Evolutionary conservation across 1,284 basidiomycete species (phyloP).

Genomic region (Leccinum solheimii): DNA sequence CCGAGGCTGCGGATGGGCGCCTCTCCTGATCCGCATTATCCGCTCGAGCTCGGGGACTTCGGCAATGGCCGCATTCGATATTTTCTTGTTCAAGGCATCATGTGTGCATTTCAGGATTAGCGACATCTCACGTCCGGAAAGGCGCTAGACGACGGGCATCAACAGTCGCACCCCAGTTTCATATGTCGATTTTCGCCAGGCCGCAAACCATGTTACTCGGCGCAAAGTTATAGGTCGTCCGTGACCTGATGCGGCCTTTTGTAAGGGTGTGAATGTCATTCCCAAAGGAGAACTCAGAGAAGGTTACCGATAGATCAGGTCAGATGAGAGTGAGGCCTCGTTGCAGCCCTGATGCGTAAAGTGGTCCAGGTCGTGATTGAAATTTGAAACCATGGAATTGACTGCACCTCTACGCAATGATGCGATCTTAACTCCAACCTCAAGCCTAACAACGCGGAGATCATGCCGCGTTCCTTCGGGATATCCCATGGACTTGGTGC

Average conservation of each 20-base stretch:
- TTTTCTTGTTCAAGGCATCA: conserved; percentile 37
- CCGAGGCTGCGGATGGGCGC: conserved; percentile 44
- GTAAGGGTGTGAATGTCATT: neutral
- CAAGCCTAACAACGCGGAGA: conserved; percentile 45
- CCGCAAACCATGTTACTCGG: conserved; percentile 39
- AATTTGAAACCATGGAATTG: conserved; percentile 1
- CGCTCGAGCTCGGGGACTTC: too few relatives aligned
- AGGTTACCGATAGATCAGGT: conserved; percentile 2
- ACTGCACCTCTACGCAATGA: neutral
- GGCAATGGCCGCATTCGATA: conserved; percentile 32
- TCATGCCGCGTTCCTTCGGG: conserved; percentile 46
- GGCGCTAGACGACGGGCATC: conserved; percentile 41
- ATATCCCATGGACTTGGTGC: conserved; percentile 44
- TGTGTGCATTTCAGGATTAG: conserved; percentile 27
- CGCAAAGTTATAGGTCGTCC: conserved; percentile 10
- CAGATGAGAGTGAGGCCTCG: conserved; percentile 1
- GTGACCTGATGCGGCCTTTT: neutral
- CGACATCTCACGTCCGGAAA: neutral
- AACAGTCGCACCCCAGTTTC: conserved; percentile 44
- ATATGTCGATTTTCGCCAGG: conserved; percentile 46
- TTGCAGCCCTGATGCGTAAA: conserved; percentile 2
- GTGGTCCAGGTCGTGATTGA: neutral
- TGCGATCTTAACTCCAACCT: conserved; percentile 37
- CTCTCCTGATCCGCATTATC: neutral
- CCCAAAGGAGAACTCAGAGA: conserved; percentile 1